Evolutionary conservation across 345 rosid genomes (phyloP).

Genomic region (Lepidium africanum): DNA sequence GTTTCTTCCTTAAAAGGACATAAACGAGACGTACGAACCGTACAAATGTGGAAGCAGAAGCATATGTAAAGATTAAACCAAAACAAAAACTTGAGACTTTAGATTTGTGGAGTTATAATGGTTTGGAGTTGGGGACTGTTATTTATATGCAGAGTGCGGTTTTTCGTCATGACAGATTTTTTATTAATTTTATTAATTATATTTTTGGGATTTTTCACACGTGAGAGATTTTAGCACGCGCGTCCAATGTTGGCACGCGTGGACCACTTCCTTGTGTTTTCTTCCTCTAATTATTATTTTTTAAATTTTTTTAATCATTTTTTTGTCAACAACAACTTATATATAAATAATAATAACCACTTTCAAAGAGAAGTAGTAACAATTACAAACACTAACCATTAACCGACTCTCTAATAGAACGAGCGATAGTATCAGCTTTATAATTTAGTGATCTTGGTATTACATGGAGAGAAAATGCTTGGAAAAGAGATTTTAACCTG

Average conservation of each 20-base stretch:
- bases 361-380: too few relatives aligned
- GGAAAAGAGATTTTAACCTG: too few relatives aligned
- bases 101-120: not conserved
- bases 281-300: not conserved
- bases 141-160: conserved; percentile 19
- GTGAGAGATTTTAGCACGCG: conserved; percentile 54
- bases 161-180: conserved; percentile 7
- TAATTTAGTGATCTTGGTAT: too few relatives aligned
- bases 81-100: not conserved
- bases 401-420: too few relatives aligned
- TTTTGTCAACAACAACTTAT: too few relatives aligned
- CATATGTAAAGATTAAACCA: not conserved
- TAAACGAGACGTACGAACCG: conserved; percentile 7
- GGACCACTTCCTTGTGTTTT: conserved; percentile 40
- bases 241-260: conserved; percentile 45
- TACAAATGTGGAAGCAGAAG: conserved; percentile 18
- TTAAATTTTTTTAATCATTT: too few relatives aligned
- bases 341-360: too few relatives aligned
- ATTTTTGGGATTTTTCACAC: conserved; percentile 31
- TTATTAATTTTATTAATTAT: not conserved
- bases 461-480: too few relatives aligned
- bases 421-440: too few relatives aligned
- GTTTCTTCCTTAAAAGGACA: not conserved
- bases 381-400: too few relatives aligned
- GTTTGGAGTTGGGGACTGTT: conserved; percentile 10